Evolutionary conservation across 2,329 filamentous ascomycete species (phyloP).

Genomic region (Colletotrichum gloeosporioides): DNA sequence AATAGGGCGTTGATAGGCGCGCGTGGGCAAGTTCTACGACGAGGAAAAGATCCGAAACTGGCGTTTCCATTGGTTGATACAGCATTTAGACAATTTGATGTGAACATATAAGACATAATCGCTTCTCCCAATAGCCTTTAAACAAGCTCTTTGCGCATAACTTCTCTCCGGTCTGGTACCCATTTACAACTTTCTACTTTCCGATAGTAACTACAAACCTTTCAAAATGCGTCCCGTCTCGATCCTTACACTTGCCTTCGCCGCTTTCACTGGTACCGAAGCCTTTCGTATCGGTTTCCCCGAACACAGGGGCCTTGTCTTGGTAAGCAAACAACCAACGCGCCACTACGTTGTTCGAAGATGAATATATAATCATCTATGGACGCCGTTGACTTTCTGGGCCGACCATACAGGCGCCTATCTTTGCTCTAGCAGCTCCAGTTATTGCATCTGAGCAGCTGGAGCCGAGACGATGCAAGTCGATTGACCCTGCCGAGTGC

Average conservation of each 20-base stretch:
- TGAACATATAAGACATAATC: background rate
- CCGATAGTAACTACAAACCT: accelerated
- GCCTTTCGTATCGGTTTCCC: background rate
- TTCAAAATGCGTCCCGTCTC: background rate
- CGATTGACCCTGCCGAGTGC: background rate
- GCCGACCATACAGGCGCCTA: background rate
- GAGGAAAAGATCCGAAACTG: accelerated
- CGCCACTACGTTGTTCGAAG: background rate
- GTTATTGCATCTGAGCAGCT: background rate
- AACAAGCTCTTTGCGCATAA: accelerated
- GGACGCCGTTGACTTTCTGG: no score
- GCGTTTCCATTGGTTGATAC: background rate
- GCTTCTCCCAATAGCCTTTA: accelerated
- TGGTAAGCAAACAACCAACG: background rate
- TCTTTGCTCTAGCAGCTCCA: background rate
- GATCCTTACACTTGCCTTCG: background rate
- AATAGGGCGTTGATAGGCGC: background rate
- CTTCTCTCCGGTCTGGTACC: background rate
- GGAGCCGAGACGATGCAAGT: background rate
- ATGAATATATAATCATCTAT: no score
- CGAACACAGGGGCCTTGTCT: background rate
- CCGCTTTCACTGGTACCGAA: background rate
- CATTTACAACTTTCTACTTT: accelerated
- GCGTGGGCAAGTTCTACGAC: accelerated
- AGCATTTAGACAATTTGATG: background rate